Conservation (phyloP, 192 early-diverging fungal species). For the Umbelopsis vinacea region DNA sequence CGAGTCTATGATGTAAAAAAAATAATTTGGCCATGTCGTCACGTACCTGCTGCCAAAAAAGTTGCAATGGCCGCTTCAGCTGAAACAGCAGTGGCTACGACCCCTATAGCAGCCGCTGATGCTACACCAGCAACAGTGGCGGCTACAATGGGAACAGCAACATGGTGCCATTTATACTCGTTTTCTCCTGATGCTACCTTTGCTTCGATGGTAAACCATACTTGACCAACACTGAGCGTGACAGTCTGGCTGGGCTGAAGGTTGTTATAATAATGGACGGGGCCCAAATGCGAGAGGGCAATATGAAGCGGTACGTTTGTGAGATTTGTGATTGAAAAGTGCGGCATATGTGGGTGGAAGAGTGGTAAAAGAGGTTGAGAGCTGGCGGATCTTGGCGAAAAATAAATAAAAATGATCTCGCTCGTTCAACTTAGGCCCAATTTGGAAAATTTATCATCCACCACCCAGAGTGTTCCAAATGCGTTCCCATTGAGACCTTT, state of each 20-base stretch:
- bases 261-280: slow-evolving; percentile 16
- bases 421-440: neutral
- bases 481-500: no score
- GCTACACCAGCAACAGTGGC: slow-evolving; percentile 16
- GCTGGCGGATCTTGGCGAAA: neutral
- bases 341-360: neutral
- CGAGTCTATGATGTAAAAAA: neutral
- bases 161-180: slow-evolving; percentile 21
- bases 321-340: slow-evolving; percentile 17
- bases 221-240: neutral
- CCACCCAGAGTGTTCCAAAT: no score
- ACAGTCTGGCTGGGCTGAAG: slow-evolving; percentile 5
- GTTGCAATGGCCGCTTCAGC: slow-evolving; percentile 12
- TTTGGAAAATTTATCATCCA: neutral
- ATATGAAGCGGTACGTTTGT: slow-evolving; percentile 17
- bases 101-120: neutral
- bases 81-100: neutral
- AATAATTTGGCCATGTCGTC: neutral
- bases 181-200: slow-evolving; percentile 19
- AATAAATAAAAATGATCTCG: neutral
- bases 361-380: neutral
- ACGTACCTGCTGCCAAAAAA: neutral
- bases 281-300: slow-evolving; percentile 18
- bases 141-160: slow-evolving; percentile 15
- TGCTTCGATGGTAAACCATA: slow-evolving; percentile 16